Conservation (phyloP, 768 basidiomycete genomes). For the Auriscalpium orientale region DNA sequence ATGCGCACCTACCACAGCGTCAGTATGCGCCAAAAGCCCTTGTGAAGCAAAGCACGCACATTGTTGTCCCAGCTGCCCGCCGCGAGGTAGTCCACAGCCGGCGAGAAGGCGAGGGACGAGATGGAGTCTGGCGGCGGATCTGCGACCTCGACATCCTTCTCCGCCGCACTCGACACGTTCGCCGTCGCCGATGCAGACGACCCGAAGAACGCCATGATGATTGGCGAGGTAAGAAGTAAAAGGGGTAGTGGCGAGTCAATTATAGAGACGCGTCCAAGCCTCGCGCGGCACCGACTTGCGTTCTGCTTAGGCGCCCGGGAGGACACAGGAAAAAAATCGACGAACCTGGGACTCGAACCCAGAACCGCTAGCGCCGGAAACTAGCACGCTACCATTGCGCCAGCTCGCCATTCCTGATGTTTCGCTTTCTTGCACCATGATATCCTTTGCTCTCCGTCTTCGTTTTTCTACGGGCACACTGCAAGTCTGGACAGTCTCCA, state of each 20-base stretch:
- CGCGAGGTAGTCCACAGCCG: conserved; percentile 81
- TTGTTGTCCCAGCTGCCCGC: conserved; percentile 94
- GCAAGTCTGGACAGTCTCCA: no score
- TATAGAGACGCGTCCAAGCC: no score
- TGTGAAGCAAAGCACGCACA: conserved; percentile 31
- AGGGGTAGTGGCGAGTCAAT: no score
- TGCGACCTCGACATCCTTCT: conserved; percentile 75
- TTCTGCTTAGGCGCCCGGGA: background rate
- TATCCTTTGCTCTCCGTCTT: no score
- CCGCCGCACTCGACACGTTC: conserved; percentile 31
- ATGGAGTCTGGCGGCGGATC: conserved; percentile 85
- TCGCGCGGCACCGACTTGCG: no score
- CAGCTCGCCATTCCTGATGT: conserved; percentile 35
- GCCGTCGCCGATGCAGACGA: conserved; percentile 25
- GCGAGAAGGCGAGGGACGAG: conserved; percentile 77
- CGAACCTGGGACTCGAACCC: conserved; percentile 59
- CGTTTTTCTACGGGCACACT: no score
- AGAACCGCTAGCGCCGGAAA: conserved; percentile 58
- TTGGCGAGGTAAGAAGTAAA: background rate
- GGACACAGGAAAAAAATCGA: conserved; percentile 28
- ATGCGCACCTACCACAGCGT: conserved; percentile 61
- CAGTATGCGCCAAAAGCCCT: conserved; percentile 8
- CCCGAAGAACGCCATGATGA: conserved; percentile 37
- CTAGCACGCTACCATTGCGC: conserved; percentile 62
- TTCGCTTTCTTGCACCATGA: no score